phyloP scores from a whole-genome alignment of 345 rosid species.

The Arabidopsis suecica region DNA sequence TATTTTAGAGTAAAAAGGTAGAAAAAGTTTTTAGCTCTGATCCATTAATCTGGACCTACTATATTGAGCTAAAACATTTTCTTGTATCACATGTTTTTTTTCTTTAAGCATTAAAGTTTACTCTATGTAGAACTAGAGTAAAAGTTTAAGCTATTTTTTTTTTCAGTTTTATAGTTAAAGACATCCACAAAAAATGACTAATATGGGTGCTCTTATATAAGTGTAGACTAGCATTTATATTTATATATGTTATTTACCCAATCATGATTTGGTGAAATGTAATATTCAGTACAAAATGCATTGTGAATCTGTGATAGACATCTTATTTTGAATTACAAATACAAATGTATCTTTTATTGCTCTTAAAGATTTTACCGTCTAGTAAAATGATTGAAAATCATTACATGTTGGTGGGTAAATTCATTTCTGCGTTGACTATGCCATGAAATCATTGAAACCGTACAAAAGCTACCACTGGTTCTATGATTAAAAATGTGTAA shows the following conservation, averaged over 20 bases:
- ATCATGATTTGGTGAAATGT: not conserved
- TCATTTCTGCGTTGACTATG: constrained; percentile 29
- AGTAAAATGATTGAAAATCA: constrained; percentile 31
- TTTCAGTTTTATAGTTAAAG: too few relatives aligned
- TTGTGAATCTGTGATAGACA: not conserved
- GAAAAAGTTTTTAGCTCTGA: too few relatives aligned
- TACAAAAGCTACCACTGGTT: not conserved
- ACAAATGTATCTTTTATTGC: not conserved
- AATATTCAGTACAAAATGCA: not conserved
- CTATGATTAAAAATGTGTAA: not conserved
- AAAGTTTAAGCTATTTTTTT: too few relatives aligned
- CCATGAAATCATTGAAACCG: constrained; percentile 13
- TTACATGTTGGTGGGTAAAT: constrained; percentile 37
- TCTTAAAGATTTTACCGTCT: not conserved
- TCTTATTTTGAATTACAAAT: not conserved
- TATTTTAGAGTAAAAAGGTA: too few relatives aligned
- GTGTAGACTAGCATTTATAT: not conserved
- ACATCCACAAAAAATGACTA: too few relatives aligned
- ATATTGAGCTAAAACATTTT: too few relatives aligned
- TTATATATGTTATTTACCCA: not conserved
- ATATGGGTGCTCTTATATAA: not conserved
- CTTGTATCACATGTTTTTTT: too few relatives aligned
- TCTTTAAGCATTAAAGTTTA: too few relatives aligned
- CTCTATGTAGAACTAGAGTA: too few relatives aligned
- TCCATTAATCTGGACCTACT: too few relatives aligned